These are phyloP conservation scores for Boletus reticuloceps DNA, from an alignment of 768 basidiomycete genomes.

Conservation along the genomic window DNA sequence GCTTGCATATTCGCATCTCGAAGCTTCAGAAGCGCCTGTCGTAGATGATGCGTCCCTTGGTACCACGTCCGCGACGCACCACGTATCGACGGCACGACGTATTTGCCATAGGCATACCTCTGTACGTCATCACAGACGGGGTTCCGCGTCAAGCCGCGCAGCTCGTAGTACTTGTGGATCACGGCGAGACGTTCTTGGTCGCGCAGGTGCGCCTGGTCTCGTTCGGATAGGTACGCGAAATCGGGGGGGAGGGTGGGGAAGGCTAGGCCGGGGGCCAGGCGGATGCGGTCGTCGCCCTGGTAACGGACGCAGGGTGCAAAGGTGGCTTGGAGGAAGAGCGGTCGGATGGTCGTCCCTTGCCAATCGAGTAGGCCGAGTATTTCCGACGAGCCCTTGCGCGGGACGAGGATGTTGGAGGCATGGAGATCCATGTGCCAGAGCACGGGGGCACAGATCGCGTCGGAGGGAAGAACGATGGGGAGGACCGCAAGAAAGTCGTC, in stretches of 20 bases:
- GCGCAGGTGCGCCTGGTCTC: neutral
- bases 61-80: slow-evolving; percentile 2
- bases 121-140: neutral
- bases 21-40: neutral
- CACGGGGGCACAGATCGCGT: slow-evolving; percentile 6
- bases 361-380: slow-evolving; percentile 15
- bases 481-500: slow-evolving; percentile 8
- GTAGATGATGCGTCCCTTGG: neutral
- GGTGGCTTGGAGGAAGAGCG: slow-evolving; percentile 12
- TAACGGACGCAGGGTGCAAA: slow-evolving; percentile 5
- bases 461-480: neutral
- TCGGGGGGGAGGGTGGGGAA: neutral
- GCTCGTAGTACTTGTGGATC: slow-evolving; percentile 6
- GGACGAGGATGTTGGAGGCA: slow-evolving; percentile 11
- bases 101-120: neutral
- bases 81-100: neutral
- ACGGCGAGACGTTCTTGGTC: slow-evolving; percentile 1
- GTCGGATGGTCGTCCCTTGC: slow-evolving; percentile 14
- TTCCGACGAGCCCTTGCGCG: neutral
- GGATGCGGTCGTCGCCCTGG: slow-evolving; percentile 4
- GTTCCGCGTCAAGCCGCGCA: neutral
- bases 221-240: neutral
- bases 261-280: neutral
- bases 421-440: slow-evolving; percentile 18
- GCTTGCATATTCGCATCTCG: neutral